Base-by-base conservation (phyloP, 768 basidiomycete genomes). In the Calocera viscosa region DNA sequence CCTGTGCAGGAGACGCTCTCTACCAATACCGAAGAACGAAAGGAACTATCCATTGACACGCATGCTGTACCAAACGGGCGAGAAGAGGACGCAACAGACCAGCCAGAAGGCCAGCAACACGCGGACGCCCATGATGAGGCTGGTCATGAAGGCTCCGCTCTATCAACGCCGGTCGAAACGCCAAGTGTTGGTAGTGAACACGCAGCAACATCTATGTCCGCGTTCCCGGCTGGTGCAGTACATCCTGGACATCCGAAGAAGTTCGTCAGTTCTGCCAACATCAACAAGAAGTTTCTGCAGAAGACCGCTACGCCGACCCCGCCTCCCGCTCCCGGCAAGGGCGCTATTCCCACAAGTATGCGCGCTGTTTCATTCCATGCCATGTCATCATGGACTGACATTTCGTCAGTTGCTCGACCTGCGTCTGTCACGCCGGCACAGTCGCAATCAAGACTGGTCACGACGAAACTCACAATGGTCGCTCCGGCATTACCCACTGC, bases 271-370 rank as follows among this genome's bases (percentile, higher is more conserved):
- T 84, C 91, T 32, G 85, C 92, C 69, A 93, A 92, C 74, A 91
- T 97, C 76, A 95, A 91, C 80, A 95, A 94, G 84, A 92, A 91
- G 77, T 98, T 97, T 76, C 80, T 97, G 47, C 90, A 93, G 80
- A 95, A 94, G 82, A 89, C 88, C 66, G 85, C 85, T 5, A 76
- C 86, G 47, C 79, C 84, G 43, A 28, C 53, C 30, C 53, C 53
- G 30, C 53, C 30, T 30, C 53, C 53, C 10, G 53, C 71, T 71
- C 16, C 71, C 73, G 24, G 69, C 64, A 65, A 67, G 49, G 67
- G 38, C 10, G 16, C 11, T 22, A n/a, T 67, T 47, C n/a, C 60
- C 47, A 35, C 53, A 19, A 40, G 66, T 67, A 32, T 38, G 39
- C 2, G 1, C 7, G 22, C 40, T 47, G 1, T 22, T n/a, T 64